phyloP scores from a whole-genome alignment of 2,329 filamentous ascomycete species.

The Talaromyces atroroseus region DNA sequence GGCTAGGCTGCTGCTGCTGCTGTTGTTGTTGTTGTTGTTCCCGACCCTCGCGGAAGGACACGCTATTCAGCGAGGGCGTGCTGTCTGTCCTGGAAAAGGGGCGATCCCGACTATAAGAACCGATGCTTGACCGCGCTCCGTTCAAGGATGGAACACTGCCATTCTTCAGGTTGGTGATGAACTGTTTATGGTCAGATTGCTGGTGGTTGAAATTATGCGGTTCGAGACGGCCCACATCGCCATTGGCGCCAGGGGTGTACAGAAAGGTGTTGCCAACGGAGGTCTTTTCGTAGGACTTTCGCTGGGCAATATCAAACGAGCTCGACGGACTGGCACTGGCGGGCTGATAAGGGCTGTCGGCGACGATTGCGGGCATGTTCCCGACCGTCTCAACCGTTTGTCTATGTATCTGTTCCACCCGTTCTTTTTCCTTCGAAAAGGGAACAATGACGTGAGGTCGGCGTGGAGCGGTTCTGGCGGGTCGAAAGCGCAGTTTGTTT shows the following conservation, averaged over 20 bases:
- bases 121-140: constrained; percentile 49
- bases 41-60: constrained; percentile 28
- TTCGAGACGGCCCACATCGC: constrained; percentile 37
- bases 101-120: constrained; percentile 39
- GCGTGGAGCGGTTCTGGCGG: constrained; percentile 19
- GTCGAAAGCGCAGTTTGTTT: neutral
- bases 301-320: constrained; percentile 36
- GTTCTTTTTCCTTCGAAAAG: neutral
- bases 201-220: constrained; percentile 24
- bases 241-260: constrained; percentile 42
- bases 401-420: neutral
- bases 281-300: constrained; percentile 41
- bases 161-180: constrained; percentile 37
- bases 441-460: constrained; percentile 26
- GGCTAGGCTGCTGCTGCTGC: constrained; percentile 16
- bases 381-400: neutral
- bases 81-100: constrained; percentile 36
- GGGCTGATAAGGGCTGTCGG: constrained; percentile 28
- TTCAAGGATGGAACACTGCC: constrained; percentile 57
- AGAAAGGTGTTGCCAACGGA: constrained; percentile 43
- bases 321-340: constrained; percentile 25
- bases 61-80: constrained; percentile 45
- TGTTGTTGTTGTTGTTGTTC: constrained; percentile 23
- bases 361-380: constrained; percentile 37
- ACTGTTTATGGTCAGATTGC: constrained; percentile 30